Conservation (phyloP, 2,329 filamentous ascomycete species). For the Nakataea oryzae region DNA sequence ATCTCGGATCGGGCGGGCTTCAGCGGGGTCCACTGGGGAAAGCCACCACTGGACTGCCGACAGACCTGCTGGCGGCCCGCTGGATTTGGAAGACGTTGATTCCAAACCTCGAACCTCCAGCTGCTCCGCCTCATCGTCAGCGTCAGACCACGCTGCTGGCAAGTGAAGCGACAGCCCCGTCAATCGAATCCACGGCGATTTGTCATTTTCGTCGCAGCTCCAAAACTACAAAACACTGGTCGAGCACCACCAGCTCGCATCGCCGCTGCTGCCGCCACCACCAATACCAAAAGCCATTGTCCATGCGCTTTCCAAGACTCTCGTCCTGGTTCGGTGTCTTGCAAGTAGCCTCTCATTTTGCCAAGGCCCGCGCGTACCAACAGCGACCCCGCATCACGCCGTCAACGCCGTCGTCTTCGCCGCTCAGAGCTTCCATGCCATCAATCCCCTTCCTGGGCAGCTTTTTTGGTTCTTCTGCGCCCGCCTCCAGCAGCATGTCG, state of each 20-base stretch:
- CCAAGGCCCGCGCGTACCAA: conserved; percentile 20
- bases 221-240: not conserved
- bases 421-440: conserved; percentile 53
- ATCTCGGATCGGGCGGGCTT: not conserved
- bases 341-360: conserved; percentile 35
- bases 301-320: conserved; percentile 40
- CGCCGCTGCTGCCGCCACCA: no score
- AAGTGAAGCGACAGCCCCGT: not conserved
- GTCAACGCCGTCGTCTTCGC: conserved; percentile 9
- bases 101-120: not conserved
- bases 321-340: conserved; percentile 33
- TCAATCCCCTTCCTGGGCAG: conserved; percentile 68
- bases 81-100: not conserved
- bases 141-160: not conserved
- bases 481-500: conserved; percentile 48
- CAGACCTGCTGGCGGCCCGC: not conserved
- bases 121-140: not conserved
- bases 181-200: not conserved
- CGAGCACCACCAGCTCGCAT: not conserved
- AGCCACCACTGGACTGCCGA: not conserved
- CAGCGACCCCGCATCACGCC: conserved; percentile 7
- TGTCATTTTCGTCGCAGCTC: not conserved
- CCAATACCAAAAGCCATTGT: not conserved
- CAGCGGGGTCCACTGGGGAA: not conserved
- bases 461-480: conserved; percentile 55